Percentiles rank a stretch among this genome's conserved stretches.
These are phyloP conservation scores for Lophiostoma macrostomum DNA, from an alignment of 495 filamentous ascomycete species.

Conservation along the genomic window DNA sequence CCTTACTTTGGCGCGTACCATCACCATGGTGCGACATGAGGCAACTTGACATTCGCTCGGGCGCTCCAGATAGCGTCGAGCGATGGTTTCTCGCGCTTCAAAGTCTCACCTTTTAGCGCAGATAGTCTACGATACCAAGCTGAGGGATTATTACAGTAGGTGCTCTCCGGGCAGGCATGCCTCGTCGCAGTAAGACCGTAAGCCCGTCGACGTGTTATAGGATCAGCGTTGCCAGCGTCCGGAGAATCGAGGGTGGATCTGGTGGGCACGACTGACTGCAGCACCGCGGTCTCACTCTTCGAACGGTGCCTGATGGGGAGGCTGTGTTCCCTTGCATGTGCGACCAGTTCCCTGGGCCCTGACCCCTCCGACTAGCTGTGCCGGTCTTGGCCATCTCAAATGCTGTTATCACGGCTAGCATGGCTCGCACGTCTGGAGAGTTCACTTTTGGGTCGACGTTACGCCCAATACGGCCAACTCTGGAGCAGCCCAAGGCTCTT, in stretches of 20 bases:
- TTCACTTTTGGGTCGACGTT: slow-evolving; percentile 16
- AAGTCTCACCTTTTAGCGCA: background rate
- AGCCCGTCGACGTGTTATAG: too few species aligned
- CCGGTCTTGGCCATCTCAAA: slow-evolving; percentile 4
- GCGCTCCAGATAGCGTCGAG: slow-evolving; percentile 5
- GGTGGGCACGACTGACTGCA: too few species aligned
- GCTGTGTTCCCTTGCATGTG: slow-evolving; percentile 31
- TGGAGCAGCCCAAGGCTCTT: slow-evolving; percentile 14
- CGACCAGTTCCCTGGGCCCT: slow-evolving; percentile 18
- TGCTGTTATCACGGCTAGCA: slow-evolving; percentile 8
- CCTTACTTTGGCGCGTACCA: slow-evolving; percentile 12
- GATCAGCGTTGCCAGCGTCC: too few species aligned
- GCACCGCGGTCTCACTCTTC: too few species aligned
- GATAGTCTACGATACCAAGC: too few species aligned
- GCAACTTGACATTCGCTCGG: background rate
- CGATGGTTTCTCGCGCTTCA: slow-evolving; percentile 14
- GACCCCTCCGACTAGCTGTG: slow-evolving; percentile 9
- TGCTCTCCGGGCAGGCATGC: too few species aligned
- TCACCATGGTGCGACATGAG: slow-evolving; percentile 5
- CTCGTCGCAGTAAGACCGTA: too few species aligned
- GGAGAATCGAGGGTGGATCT: too few species aligned
- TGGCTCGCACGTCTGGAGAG: background rate
- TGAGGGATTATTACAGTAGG: background rate
- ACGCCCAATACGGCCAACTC: slow-evolving; percentile 20
- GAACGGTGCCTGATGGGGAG: slow-evolving; percentile 22